Evolutionary conservation across 2,329 filamentous ascomycete genomes (phyloP).

Genomic region (Drechmeria coniospora): DNA sequence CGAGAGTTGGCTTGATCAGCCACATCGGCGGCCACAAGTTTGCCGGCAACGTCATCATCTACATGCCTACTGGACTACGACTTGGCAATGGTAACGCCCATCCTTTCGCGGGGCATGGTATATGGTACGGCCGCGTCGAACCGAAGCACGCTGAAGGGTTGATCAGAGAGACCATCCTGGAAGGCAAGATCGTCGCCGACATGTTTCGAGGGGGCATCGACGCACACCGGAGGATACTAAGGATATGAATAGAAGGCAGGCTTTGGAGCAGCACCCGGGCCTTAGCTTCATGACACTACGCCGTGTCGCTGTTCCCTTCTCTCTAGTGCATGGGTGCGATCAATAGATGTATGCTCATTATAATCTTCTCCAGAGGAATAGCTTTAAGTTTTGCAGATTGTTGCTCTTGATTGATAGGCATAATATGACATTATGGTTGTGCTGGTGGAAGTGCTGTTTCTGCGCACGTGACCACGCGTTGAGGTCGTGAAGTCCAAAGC

Average conservation of each 20-base stretch:
- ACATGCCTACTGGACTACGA: conserved; percentile 45
- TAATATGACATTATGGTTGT: no score
- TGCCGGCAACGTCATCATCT: conserved; percentile 72
- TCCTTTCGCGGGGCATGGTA: conserved; percentile 51
- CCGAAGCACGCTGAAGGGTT: conserved; percentile 64
- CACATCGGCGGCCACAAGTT: conserved; percentile 79
- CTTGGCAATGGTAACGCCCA: conserved; percentile 28
- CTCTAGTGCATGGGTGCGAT: no score
- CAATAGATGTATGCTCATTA: no score
- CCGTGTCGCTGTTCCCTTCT: no score
- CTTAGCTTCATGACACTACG: no score
- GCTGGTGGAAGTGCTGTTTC: no score
- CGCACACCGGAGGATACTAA: conserved; percentile 34
- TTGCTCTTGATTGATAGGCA: no score
- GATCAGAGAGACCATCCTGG: conserved; percentile 51
- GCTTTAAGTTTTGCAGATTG: no score
- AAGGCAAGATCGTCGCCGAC: conserved; percentile 52
- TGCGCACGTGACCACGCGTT: no score
- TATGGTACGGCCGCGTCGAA: conserved; percentile 73
- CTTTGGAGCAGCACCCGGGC: no score
- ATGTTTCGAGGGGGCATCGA: conserved; percentile 58
- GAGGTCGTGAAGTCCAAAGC: no score
- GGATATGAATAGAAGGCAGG: conserved; percentile 17
- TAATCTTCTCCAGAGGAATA: no score
- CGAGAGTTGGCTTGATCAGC: conserved; percentile 54